Base-by-base conservation (phyloP, 83 land plant genomes). In the Thuja plicata region DNA sequence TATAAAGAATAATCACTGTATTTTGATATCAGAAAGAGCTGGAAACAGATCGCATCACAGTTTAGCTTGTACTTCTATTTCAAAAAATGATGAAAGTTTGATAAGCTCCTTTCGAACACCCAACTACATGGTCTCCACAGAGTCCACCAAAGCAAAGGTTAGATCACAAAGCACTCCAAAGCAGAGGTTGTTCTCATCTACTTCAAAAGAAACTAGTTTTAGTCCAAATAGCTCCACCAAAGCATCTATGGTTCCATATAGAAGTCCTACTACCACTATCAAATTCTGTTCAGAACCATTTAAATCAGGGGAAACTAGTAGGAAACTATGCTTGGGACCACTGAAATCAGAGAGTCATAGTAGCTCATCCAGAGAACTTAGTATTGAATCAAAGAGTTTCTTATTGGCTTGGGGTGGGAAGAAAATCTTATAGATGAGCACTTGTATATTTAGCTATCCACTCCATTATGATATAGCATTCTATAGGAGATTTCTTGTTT, bases 131-230 rank as follows among this genome's bases (percentile, higher is more conserved):
- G 45, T 87, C n/a, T 93, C 94, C 7, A 95, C 95, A 3, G 90
- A 83, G 10, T 95, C 97, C 1, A 94, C 97, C n/a, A 92, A 90
- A 85, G 97, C 95, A 35, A 95, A 93, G 89, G 92, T 70, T 19
- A 91, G 93, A 62, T 78, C 90, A 17, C 55, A 66, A 66, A 87
- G 84, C 73, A 85, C 45, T 46, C 89, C 88, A 62, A 90, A 89
- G 89, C 88, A 91, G 88, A 62, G 96, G 86, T 77, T 92, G 87
- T 77, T 92, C 55, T 91, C 92, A 9, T 91, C 91, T 45, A 90
- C 92, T 8, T 86, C 90, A 79, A 82, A 87, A 5, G 92, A 88
- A 86, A 86, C 90, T 66, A 88, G 86, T 66, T 35, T 38, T 17
- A 94, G 93, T 3, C 87, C 95, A 16, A 84, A 90, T 86, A 89